Evolutionary conservation across 345 rosid species (phyloP).

Genomic region (Bruguiera gymnorhiza): DNA sequence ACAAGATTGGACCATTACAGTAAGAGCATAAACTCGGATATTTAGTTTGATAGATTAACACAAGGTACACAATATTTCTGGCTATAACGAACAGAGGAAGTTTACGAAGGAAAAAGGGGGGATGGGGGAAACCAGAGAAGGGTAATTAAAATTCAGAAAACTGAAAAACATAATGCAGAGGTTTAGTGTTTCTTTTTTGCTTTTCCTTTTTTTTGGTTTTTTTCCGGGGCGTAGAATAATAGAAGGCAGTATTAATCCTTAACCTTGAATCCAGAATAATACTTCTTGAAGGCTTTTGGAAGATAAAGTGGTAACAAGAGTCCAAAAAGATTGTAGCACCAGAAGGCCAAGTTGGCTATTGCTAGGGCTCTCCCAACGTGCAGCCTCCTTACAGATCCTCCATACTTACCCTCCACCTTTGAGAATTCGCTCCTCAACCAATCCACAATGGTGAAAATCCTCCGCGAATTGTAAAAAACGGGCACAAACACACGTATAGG

Average conservation of each 20-base stretch:
- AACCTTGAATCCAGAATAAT: conserved; percentile 41
- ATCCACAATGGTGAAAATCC: conserved; percentile 57
- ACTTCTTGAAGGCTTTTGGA: conserved; percentile 70
- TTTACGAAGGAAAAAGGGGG: too few relatives aligned
- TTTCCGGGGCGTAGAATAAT: too few relatives aligned
- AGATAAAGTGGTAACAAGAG: conserved; percentile 80
- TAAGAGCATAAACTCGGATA: too few relatives aligned
- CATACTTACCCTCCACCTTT: conserved; percentile 20
- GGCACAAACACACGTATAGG: conserved; percentile 78
- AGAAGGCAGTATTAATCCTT: conserved; percentile 3
- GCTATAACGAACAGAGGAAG: too few relatives aligned
- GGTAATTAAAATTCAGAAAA: too few relatives aligned
- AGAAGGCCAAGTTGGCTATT: conserved; percentile 59
- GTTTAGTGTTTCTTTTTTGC: too few relatives aligned
- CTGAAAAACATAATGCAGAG: too few relatives aligned
- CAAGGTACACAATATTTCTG: too few relatives aligned
- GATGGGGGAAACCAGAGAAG: too few relatives aligned
- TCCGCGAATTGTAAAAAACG: conserved; percentile 63
- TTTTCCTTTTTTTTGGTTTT: too few relatives aligned
- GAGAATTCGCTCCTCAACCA: conserved; percentile 60
- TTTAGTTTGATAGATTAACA: too few relatives aligned
- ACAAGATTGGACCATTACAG: too few relatives aligned
- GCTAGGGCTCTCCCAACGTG: conserved; percentile 60
- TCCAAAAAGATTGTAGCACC: conserved; percentile 88
- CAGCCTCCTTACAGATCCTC: conserved; percentile 44